Percentiles rank a stretch among this genome's conserved stretches.
Conservation (phyloP, 495 filamentous ascomycete species). For the Xylaria bambusicola region DNA sequence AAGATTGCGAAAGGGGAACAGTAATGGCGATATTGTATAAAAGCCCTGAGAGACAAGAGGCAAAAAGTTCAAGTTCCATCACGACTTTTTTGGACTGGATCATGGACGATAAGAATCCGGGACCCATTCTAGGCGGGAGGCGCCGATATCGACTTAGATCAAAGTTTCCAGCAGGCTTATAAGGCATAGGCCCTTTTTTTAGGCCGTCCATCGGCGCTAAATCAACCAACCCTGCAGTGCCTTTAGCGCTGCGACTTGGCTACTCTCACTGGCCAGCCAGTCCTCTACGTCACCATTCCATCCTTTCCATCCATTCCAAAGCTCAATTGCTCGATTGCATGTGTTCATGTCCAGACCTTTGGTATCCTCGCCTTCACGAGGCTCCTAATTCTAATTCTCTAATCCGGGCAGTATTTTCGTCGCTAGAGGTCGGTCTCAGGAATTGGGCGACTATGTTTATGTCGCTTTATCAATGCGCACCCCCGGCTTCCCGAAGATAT, state of each 20-base stretch:
- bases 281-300: slow-evolving; percentile 19
- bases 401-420: no score
- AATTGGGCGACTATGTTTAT: slow-evolving; percentile 7
- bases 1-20: no score
- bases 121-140: not conserved
- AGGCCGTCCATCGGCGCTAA: no score
- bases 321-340: not conserved
- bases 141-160: no score
- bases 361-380: not conserved
- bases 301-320: no score
- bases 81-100: slow-evolving; percentile 5
- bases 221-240: no score
- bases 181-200: no score
- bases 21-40: no score
- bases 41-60: no score
- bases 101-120: slow-evolving; percentile 4
- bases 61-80: slow-evolving; percentile 6
- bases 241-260: no score
- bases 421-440: not conserved
- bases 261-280: no score
- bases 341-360: not conserved
- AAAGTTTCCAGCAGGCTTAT: no score
- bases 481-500: slow-evolving; percentile 22
- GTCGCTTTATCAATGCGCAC: not conserved
- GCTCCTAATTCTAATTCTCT: not conserved